Percentiles rank a stretch among this genome's conserved stretches.
Evolutionary conservation across 169 alveolate species (phyloP).

Genomic region (Neospora caninum): DNA sequence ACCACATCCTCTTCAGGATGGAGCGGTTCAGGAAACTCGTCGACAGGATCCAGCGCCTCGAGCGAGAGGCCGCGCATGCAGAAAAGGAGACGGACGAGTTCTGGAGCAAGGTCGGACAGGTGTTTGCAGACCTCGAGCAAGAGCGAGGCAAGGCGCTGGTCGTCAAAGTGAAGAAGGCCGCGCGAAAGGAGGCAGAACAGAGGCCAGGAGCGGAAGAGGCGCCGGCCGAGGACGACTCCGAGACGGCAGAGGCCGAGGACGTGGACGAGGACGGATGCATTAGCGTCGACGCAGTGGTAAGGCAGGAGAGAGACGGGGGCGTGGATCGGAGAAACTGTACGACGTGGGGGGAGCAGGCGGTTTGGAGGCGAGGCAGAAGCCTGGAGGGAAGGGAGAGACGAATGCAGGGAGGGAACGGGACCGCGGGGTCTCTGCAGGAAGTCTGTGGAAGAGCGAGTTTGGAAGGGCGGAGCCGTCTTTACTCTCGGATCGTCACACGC

Average conservation of each 20-base stretch:
- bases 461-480: no score
- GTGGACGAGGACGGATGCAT: neutral
- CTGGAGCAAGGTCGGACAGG: neutral
- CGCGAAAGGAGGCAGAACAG: slow-evolving; percentile 24
- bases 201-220: neutral
- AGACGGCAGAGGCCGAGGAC: neutral
- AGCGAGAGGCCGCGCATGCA: neutral
- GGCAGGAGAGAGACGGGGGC: neutral
- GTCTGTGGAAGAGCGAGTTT: no score
- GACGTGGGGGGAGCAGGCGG: neutral
- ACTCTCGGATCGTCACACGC: no score
- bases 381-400: slow-evolving; percentile 3
- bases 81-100: neutral
- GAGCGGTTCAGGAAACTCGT: slow-evolving; percentile 28
- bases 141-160: slow-evolving; percentile 13
- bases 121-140: neutral
- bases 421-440: no score
- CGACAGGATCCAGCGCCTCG: slow-evolving; percentile 24
- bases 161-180: slow-evolving; percentile 67
- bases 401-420: no score
- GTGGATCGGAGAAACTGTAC: neutral
- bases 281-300: neutral
- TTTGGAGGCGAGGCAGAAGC: neutral
- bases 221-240: neutral
- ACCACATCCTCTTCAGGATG: slow-evolving; percentile 55